Conservation (phyloP, 140 eudicot species). For the Stevia rebaudiana region DNA sequence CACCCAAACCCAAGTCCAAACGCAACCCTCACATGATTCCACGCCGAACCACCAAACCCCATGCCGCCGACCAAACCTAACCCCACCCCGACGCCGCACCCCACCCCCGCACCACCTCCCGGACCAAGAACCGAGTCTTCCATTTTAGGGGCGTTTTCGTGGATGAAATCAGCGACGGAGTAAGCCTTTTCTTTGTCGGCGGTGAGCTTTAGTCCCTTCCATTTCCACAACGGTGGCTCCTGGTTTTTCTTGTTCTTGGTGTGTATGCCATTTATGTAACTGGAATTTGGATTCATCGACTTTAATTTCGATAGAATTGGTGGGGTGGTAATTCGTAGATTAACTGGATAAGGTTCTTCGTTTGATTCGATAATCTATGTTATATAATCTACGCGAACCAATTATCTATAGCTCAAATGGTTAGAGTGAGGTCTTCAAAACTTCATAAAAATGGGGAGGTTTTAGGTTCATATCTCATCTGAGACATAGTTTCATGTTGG, state of each 20-base stretch:
- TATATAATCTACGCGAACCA: too few relatives aligned
- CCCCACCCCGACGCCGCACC: constrained; percentile 83
- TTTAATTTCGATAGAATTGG: not conserved
- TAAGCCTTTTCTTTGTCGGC: constrained; percentile 26
- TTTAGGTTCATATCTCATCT: too few relatives aligned
- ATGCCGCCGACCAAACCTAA: constrained; percentile 64
- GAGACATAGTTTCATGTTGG: too few relatives aligned
- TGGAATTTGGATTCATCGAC: constrained; percentile 5
- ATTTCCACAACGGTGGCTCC: constrained; percentile 46
- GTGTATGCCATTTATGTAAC: constrained; percentile 28
- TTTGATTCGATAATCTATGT: not conserved
- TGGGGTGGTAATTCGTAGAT: not conserved
- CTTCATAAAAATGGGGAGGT: too few relatives aligned
- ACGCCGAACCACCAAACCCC: constrained; percentile 52
- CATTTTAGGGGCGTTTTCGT: constrained; percentile 28
- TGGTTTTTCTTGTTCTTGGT: constrained; percentile 20
- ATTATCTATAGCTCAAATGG: too few relatives aligned
- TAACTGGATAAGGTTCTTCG: constrained; percentile 18
- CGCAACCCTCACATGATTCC: constrained; percentile 57
- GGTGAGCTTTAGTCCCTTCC: constrained; percentile 40
- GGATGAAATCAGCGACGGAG: constrained; percentile 41
- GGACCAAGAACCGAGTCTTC: constrained; percentile 60
- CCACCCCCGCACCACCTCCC: constrained; percentile 75
- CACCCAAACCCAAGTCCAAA: constrained; percentile 80
- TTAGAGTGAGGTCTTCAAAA: too few relatives aligned